Conservation (phyloP, 495 filamentous ascomycete species). For the Penicillium parvum region DNA sequence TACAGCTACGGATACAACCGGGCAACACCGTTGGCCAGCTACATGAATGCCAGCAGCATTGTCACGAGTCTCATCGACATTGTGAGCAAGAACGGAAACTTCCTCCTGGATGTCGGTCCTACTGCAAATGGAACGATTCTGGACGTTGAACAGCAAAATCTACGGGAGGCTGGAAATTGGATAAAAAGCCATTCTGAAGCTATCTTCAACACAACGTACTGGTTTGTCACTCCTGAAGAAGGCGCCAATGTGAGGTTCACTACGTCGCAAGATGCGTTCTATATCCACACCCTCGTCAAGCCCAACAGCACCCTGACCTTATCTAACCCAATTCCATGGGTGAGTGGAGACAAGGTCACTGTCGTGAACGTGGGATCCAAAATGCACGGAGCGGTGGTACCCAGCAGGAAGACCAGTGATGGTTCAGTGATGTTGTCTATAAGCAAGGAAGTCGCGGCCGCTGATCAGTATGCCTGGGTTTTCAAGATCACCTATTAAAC, state of each 20-base stretch:
- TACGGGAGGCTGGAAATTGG: conserved; percentile 48
- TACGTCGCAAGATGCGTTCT: conserved; percentile 48
- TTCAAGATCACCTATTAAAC: conserved; percentile 43
- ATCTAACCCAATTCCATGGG: conserved; percentile 40
- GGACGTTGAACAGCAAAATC: conserved; percentile 39
- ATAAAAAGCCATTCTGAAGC: conserved; percentile 48
- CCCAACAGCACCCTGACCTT: conserved; percentile 38
- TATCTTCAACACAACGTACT: conserved; percentile 54
- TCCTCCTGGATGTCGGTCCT: conserved; percentile 53
- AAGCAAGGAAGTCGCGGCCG: conserved; percentile 26
- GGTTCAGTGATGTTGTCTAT: conserved; percentile 24
- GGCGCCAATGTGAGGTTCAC: conserved; percentile 46
- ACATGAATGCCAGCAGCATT: conserved; percentile 48
- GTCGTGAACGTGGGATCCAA: conserved; percentile 43
- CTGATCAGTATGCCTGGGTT: conserved; percentile 47
- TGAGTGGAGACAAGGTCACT: conserved; percentile 41
- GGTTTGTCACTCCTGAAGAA: conserved; percentile 49
- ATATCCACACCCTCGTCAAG: conserved; percentile 42
- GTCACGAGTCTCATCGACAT: conserved; percentile 47
- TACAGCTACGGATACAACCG: conserved; percentile 53
- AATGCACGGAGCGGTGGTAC: conserved; percentile 27
- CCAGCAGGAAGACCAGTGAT: conserved; percentile 11
- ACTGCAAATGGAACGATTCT: conserved; percentile 50
- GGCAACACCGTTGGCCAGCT: conserved; percentile 40
- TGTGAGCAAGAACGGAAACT: conserved; percentile 53